Percentiles rank a stretch among this genome's conserved stretches.
Evolutionary conservation across 192 early-diverging fungal species (phyloP).

Genomic region (Helicostylum pulchrum): DNA sequence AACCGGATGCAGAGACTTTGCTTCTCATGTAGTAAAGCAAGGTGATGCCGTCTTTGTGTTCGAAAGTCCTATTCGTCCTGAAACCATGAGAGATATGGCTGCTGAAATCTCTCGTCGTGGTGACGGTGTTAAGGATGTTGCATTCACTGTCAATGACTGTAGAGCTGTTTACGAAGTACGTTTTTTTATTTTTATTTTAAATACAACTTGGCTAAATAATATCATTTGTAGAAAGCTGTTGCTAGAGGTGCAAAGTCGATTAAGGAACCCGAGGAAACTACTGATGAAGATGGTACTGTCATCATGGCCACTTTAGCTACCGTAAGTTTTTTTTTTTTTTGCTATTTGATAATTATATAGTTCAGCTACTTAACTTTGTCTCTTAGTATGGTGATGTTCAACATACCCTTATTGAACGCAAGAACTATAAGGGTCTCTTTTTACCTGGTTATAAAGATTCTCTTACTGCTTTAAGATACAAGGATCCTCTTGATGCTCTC

Average conservation of each 20-base stretch:
- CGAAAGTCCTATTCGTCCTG: slow-evolving; percentile 86
- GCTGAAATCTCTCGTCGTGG: slow-evolving; percentile 76
- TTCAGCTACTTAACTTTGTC: too few species aligned
- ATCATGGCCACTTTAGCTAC: slow-evolving; percentile 90
- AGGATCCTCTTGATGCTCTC: slow-evolving; percentile 56
- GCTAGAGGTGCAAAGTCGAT: slow-evolving; percentile 81
- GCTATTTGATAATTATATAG: too few species aligned
- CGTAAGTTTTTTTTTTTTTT: slow-evolving; percentile 28
- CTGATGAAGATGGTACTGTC: slow-evolving; percentile 84
- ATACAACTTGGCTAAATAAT: slow-evolving; percentile 1
- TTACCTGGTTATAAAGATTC: slow-evolving; percentile 71
- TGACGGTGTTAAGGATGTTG: slow-evolving; percentile 94
- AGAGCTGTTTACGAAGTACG: slow-evolving; percentile 64
- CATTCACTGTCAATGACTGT: slow-evolving; percentile 86
- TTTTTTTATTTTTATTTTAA: neutral
- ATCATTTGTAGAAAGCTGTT: slow-evolving; percentile 58
- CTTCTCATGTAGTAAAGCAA: slow-evolving; percentile 83
- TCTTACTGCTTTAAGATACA: slow-evolving; percentile 24
- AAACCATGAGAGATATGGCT: slow-evolving; percentile 62
- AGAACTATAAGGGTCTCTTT: slow-evolving; percentile 79
- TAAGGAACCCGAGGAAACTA: slow-evolving; percentile 73
- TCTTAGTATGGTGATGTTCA: slow-evolving; percentile 89
- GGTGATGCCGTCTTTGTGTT: slow-evolving; percentile 84
- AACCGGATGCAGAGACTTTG: slow-evolving; percentile 85
- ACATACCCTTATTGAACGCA: slow-evolving; percentile 90